Base-by-base conservation (phyloP, 768 basidiomycete genomes). In the Tubosaeta sp. region DNA sequence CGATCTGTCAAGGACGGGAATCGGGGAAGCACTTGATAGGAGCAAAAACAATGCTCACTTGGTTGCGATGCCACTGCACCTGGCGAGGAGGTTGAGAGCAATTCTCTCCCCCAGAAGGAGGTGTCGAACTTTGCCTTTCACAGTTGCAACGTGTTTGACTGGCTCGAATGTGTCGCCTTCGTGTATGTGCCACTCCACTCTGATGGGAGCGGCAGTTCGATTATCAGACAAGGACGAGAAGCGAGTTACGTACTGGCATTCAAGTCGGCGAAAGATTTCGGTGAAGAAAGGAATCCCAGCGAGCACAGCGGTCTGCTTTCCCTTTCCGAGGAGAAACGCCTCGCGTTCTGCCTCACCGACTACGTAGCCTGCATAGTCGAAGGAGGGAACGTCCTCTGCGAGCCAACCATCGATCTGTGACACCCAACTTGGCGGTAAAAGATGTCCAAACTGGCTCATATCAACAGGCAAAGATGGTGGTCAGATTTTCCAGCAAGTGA, bases 11-110 rank as follows among this genome's bases (percentile, higher is more conserved):
- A 51, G 11, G 34, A 43, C 42, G 10, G 12, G n/a, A 13, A 25
- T 62, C 25, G 52, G 43, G 5, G 19, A 43, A 25, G 10, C 7
- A 2, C 31, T 46, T 14, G 43, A 27, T 39, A 10, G 6, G 8
- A 43, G 46, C 31, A 22, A 39, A 9, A 4, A 29, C 19, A 3
- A 29, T 27, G 65, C 84, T 69, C 63, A 95, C 94, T 88, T 88
- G 27, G 93, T 95, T 16, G 95, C 95, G 58, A 98, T 97, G 5
- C 97, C 97, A 59, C 92, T 94, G 71, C 95, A 97, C 60, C 97
- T 77, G 9, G 97, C 93, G 48, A 99, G 78, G 52, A 95, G 77
- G 67, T 98, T 98, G 61, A 99, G 76, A 9, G 91, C 95, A 39
- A 97, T 84, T 43, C 95, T 79, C 69, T 99, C 97, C 35, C 94